Base-by-base conservation (phyloP, 2,329 filamentous ascomycete species). In the Camptophora hylomeconis region DNA sequence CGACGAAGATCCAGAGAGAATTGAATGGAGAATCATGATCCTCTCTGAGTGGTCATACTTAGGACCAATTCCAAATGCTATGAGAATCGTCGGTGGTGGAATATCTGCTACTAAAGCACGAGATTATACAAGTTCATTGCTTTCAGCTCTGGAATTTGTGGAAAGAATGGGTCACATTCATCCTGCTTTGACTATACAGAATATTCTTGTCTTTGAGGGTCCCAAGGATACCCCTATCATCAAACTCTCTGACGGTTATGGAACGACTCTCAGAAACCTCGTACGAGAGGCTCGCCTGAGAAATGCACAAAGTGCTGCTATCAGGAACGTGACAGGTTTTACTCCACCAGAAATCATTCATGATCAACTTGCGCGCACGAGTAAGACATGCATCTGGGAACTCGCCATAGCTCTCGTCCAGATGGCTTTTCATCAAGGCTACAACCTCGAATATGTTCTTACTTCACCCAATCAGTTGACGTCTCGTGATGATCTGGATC, bases 311-410 rank as follows among this genome's bases (percentile, higher is more conserved):
- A n/a, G n/a, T n/a, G n/a, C n/a, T n/a, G 67, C 73, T 14, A 71
- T 78, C 10, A 78, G 80, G 11, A 78, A 76, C 41, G 84, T 82
- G 10, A 74, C 78, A 2, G 82, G 83, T 41, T 93, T 86, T 86
- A 56, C 80, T 5, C 74, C 86, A 2, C 80, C 84, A 1, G 84
- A 93, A 53, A 66, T 84, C 25, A 66, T 63, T 1, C 70, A 67
- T 35, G 75, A 69, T 16, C 66, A 66, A 17, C 62, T 48, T 18
- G 48, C 52, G 20, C 51, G 52, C 29, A 78, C 51, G 64, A 77
- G 56, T 45, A 93, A 93, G 51, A 82, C 83, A 0, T 89, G 95
- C 50, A 72, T 95, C 6, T 98, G 89, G 89, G 81, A 94, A 41
- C 74, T 98, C 45, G 89, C 89, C 4, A 72, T 94, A 17, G 70